Evolutionary conservation across 2,329 filamentous ascomycete species (phyloP).

Genomic region (Clarireedia paspali): DNA sequence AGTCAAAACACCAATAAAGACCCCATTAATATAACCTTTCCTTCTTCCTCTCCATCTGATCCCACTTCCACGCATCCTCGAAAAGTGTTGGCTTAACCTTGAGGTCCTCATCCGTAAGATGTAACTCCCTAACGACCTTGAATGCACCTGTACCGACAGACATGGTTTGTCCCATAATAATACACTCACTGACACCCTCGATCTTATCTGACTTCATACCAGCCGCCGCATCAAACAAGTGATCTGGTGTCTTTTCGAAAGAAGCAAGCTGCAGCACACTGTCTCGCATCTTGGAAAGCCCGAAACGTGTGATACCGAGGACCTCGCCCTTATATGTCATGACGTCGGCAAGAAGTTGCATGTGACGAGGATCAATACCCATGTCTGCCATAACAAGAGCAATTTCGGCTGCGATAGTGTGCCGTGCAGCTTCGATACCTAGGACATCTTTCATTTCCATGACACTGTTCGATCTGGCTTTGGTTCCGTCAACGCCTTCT

Average conservation of each 20-base stretch:
- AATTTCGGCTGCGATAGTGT: conserved; percentile 86
- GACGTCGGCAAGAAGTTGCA: conserved; percentile 93
- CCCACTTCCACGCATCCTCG: conserved; percentile 55
- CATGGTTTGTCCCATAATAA: conserved; percentile 97
- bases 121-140: conserved; percentile 74
- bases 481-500: conserved; percentile 74
- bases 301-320: conserved; percentile 92
- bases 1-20: background rate
- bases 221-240: conserved; percentile 89
- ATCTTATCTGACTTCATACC: conserved; percentile 88
- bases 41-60: conserved; percentile 26
- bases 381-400: conserved; percentile 83
- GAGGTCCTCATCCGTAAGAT: conserved; percentile 50
- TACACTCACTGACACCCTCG: conserved; percentile 90
- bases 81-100: conserved; percentile 52
- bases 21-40: background rate
- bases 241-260: conserved; percentile 97
- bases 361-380: conserved; percentile 94
- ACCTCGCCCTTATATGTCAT: conserved; percentile 99
- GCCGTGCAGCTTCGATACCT: conserved; percentile 88
- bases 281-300: conserved; percentile 92
- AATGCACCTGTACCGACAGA: conserved; percentile 85
- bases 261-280: conserved; percentile 87
- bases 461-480: conserved; percentile 73
- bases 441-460: conserved; percentile 84